Percentiles rank a stretch among this genome's conserved stretches.
phyloP scores from a whole-genome alignment of 1,284 basidiomycete genomes.

The Serendipita sp. region DNA sequence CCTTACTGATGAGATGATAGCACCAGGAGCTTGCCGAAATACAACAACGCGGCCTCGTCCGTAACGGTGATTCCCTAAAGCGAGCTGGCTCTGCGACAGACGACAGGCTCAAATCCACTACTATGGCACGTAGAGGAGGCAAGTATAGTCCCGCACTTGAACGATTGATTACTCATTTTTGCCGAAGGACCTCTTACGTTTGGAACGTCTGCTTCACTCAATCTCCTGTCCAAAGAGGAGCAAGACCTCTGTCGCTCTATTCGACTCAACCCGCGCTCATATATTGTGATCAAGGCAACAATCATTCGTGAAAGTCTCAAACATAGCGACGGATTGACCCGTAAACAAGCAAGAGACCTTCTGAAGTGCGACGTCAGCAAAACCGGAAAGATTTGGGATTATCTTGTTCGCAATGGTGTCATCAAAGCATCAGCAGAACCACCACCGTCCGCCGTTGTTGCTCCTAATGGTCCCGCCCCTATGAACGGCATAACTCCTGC shows the following conservation, averaged over 20 bases:
- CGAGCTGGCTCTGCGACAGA: conserved; percentile 5
- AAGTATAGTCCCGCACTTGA: background rate
- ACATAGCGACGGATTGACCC: conserved; percentile 70
- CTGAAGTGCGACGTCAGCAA: conserved; percentile 89
- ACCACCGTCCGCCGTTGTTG: background rate
- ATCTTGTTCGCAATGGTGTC: conserved; percentile 57
- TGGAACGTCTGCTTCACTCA: conserved; percentile 71
- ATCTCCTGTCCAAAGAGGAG: conserved; percentile 75
- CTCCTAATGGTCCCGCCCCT: background rate
- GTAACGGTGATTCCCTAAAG: conserved; percentile 1
- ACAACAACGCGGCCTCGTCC: conserved; percentile 3
- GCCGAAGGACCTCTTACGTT: conserved; percentile 56
- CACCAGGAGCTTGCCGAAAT: background rate
- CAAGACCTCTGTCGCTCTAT: conserved; percentile 78
- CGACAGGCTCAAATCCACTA: background rate
- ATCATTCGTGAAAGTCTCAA: conserved; percentile 82
- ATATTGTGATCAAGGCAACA: conserved; percentile 84
- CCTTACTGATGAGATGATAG: background rate
- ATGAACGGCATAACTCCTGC: background rate
- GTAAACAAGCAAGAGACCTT: conserved; percentile 74
- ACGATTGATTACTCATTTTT: background rate
- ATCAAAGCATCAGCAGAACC: conserved; percentile 8
- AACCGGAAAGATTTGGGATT: conserved; percentile 80
- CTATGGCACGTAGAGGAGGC: background rate
- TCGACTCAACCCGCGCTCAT: conserved; percentile 82